Base-by-base conservation (phyloP, 2,329 filamentous ascomycete genomes). In the Boeremia lycopersici region DNA sequence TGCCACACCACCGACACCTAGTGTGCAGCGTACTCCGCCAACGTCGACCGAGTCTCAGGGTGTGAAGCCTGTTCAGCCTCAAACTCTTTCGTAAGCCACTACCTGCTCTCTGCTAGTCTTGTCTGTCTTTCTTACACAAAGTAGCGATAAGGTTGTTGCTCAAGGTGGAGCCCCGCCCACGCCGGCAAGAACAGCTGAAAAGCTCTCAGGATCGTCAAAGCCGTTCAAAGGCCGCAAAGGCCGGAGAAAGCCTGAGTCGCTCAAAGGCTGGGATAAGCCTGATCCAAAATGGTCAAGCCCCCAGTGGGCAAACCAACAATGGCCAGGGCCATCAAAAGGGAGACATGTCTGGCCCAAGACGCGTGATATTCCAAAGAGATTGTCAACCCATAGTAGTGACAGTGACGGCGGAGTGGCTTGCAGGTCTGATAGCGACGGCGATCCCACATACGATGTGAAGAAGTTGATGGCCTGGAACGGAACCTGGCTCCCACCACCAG, bases 381-480 rank as follows among this genome's bases (percentile, higher is more conserved):
- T 48, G 8, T 56, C 66, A 6, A 49, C 19, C 19, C 19, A 41
- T 1, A 58, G 50, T 13, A 60, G 62, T 19, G 57, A 64, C n/a
- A 63, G 57, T 46, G 65, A 67, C 23, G 67, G 67, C 0, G 71
- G 68, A 2, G 34, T 68, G 10, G 36, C 17, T 4, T 63, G 56
- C 38, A 56, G 53, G 26, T 71, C 70, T 2, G 56, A 71, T 36
- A 72, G 70, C 50, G 58, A 69, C 9, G 70, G 69, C 6, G 71
- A 75, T 35, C 68, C 67, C 0, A 38, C 70, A 11, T 72, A 74
- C 40, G 72, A 75, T 26, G 60, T 74, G 42, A 69, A 69, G 50
- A 70, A 74, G 51, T 62, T 79, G 2, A 54, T 69, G 4, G 79
- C 79, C 51, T 83, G 77, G 76, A 72, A 78, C 45, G 79, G 79